Percentiles rank a stretch among this genome's conserved stretches.
Conservation (phyloP, 2,329 filamentous ascomycete genomes). For the Hypocreales sp. region DNA sequence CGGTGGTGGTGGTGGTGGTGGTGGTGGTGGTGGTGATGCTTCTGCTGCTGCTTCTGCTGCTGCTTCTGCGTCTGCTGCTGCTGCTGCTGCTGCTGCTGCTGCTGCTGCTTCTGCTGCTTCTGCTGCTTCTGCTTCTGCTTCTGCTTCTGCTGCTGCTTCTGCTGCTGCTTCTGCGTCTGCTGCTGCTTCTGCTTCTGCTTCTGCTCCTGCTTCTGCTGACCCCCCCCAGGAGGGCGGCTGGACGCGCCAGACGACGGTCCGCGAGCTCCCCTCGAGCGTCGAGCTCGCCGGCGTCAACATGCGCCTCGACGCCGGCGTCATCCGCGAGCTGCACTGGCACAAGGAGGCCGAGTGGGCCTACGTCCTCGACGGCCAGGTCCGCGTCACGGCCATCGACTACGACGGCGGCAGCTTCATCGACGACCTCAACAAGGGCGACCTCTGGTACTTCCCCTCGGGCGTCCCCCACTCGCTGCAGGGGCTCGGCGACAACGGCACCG, state of each 20-base stretch:
- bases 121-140: too few relatives aligned
- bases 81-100: too few relatives aligned
- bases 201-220: too few relatives aligned
- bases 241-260: conserved; percentile 57
- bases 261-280: conserved; percentile 48
- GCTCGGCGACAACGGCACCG: conserved; percentile 43
- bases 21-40: too few relatives aligned
- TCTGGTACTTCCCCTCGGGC: conserved; percentile 71
- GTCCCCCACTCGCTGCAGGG: conserved; percentile 67
- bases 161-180: too few relatives aligned
- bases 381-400: conserved; percentile 58
- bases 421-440: conserved; percentile 58
- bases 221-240: conserved; percentile 50
- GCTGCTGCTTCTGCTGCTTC: too few relatives aligned
- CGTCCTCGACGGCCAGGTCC: conserved; percentile 53
- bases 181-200: too few relatives aligned
- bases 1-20: not conserved
- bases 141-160: too few relatives aligned
- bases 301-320: conserved; percentile 57
- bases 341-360: conserved; percentile 70
- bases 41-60: too few relatives aligned
- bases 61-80: too few relatives aligned
- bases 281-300: conserved; percentile 67
- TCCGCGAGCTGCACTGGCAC: conserved; percentile 69
- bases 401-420: conserved; percentile 67